Evolutionary conservation across 1,284 basidiomycete species (phyloP).

Genomic region (Sporisorium graminicola): DNA sequence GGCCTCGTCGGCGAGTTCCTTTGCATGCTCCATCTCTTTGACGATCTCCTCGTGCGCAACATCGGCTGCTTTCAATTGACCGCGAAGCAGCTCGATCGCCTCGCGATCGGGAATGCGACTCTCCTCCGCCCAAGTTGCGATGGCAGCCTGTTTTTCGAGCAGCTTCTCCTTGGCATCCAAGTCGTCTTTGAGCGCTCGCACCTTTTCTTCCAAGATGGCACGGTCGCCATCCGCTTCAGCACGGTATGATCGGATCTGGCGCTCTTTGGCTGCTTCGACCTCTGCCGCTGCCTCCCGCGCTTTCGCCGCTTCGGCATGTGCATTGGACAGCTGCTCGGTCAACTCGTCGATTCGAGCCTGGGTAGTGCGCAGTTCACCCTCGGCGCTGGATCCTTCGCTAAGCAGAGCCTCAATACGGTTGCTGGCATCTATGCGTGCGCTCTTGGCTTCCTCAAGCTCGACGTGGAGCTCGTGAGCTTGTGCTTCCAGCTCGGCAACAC

Average conservation of each 20-base stretch:
- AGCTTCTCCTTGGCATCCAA: constrained; percentile 41
- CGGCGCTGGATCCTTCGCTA: constrained; percentile 58
- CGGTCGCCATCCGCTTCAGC: constrained; percentile 65
- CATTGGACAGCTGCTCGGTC: constrained; percentile 51
- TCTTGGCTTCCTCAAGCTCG: constrained; percentile 61
- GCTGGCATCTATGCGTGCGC: constrained; percentile 57
- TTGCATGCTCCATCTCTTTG: constrained; percentile 56
- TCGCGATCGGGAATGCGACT: constrained; percentile 41
- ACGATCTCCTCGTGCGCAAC: constrained; percentile 61
- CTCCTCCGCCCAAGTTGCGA: constrained; percentile 27
- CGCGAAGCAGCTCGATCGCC: constrained; percentile 52
- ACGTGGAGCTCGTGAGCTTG: constrained; percentile 53
- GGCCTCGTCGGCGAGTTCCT: constrained; percentile 48
- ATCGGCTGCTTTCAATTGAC: constrained; percentile 63
- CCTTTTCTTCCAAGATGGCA: constrained; percentile 63
- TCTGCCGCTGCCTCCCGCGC: constrained; percentile 53
- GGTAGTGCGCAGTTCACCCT: constrained; percentile 56
- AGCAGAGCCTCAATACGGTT: constrained; percentile 61
- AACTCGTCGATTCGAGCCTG: constrained; percentile 62
- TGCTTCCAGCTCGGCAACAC: constrained; percentile 57
- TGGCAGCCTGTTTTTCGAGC: constrained; percentile 34
- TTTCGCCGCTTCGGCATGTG: constrained; percentile 53
- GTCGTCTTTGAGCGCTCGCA: constrained; percentile 52
- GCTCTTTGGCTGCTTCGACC: constrained; percentile 55
- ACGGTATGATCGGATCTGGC: constrained; percentile 54